Percentiles rank a stretch among this genome's conserved stretches.
Evolutionary conservation across 2,329 filamentous ascomycete species (phyloP).

Genomic region (Sclerotinia minor): DNA sequence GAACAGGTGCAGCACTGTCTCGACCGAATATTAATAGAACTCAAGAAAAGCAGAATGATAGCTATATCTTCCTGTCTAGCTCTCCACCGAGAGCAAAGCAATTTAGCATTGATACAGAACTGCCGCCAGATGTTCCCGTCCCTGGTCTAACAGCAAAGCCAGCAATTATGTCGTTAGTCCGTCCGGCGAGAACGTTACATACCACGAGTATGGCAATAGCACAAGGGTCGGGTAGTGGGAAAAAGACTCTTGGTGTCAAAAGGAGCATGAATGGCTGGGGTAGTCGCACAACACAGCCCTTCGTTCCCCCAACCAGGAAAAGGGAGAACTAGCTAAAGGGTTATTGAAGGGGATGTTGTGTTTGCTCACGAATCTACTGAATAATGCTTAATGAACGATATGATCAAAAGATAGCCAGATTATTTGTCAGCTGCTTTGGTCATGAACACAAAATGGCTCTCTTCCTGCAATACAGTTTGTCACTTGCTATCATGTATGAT

Average conservation of each 20-base stretch:
- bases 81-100: conserved; percentile 36
- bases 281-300: conserved; percentile 34
- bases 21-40: conserved; percentile 31
- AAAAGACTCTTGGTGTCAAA: conserved; percentile 52
- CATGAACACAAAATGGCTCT: background rate
- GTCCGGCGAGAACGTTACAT: conserved; percentile 34
- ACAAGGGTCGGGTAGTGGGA: conserved; percentile 31
- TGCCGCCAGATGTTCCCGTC: conserved; percentile 20
- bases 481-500: conserved; percentile 1
- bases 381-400: conserved; percentile 17
- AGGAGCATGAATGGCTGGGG: conserved; percentile 52
- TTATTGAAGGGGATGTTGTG: background rate
- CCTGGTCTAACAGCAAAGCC: conserved; percentile 30
- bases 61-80: conserved; percentile 40
- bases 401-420: background rate
- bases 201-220: conserved; percentile 35
- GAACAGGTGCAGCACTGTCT: conserved; percentile 24
- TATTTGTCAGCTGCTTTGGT: background rate
- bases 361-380: conserved; percentile 3
- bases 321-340: conserved; percentile 20
- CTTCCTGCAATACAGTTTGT: background rate
- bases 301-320: conserved; percentile 38
- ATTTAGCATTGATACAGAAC: conserved; percentile 20
- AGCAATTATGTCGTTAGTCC: conserved; percentile 33
- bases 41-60: conserved; percentile 29